Evolutionary conservation across 2,329 filamentous ascomycete genomes (phyloP).

Genomic region (Ilyonectria mors-panacis): DNA sequence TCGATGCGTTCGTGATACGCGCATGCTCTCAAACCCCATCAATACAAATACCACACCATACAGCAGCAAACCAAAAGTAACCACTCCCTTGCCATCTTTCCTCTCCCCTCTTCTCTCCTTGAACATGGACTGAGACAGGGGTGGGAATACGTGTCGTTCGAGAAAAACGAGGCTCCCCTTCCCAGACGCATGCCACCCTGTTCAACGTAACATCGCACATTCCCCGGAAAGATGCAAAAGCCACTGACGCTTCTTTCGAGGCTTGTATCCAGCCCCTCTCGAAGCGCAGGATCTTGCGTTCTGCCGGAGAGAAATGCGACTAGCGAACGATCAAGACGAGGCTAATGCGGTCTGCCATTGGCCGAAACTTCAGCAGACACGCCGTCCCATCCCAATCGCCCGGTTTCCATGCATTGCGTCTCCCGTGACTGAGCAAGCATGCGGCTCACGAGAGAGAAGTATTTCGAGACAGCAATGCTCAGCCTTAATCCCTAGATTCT

Average conservation of each 20-base stretch:
- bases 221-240: slow-evolving; percentile 6
- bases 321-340: slow-evolving; percentile 23
- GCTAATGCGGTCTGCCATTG: slow-evolving; percentile 34
- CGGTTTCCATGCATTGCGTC: slow-evolving; percentile 12
- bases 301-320: slow-evolving; percentile 1
- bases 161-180: not conserved
- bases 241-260: slow-evolving; percentile 5
- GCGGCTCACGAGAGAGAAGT: slow-evolving; percentile 17
- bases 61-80: slow-evolving; percentile 22
- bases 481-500: slow-evolving; percentile 2
- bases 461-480: slow-evolving; percentile 5
- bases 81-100: not conserved
- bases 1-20: slow-evolving; percentile 15
- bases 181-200: slow-evolving; percentile 5
- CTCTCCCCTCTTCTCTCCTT: not conserved
- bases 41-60: slow-evolving; percentile 18
- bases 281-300: slow-evolving; percentile 16
- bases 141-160: not conserved
- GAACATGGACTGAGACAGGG: not conserved
- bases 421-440: slow-evolving; percentile 13
- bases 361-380: slow-evolving; percentile 24
- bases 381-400: slow-evolving; percentile 12
- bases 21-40: slow-evolving; percentile 18
- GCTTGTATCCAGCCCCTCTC: slow-evolving; percentile 9
- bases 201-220: slow-evolving; percentile 1